Conservation (phyloP, 805 yeast genomes). For the Metschnikowia kunwiensis region DNA sequence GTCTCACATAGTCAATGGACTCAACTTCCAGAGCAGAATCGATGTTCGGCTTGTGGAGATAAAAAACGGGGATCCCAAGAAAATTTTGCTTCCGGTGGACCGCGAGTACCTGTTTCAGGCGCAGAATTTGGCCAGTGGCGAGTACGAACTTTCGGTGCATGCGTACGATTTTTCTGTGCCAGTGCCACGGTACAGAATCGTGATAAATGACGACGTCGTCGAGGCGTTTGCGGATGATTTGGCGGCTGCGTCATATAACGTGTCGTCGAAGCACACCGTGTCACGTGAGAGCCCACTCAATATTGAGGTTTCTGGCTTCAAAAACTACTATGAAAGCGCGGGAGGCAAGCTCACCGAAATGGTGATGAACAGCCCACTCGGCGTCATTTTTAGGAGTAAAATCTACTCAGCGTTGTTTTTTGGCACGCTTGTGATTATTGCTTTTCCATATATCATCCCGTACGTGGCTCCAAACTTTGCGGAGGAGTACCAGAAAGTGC, state of each 20-base stretch:
- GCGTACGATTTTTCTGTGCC: constrained; percentile 36
- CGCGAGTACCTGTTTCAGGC: constrained; percentile 27
- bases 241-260: constrained; percentile 17
- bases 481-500: constrained; percentile 26
- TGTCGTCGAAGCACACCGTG: constrained; percentile 18
- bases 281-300: constrained; percentile 19
- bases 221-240: constrained; percentile 25
- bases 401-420: constrained; percentile 35
- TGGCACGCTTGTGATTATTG: constrained; percentile 27
- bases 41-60: constrained; percentile 22
- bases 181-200: constrained; percentile 25
- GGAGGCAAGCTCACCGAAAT: constrained; percentile 30
- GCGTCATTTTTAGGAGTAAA: constrained; percentile 36
- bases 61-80: background rate
- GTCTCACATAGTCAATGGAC: constrained; percentile 30
- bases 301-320: constrained; percentile 21
- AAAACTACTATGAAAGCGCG: constrained; percentile 35
- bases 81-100: constrained; percentile 18
- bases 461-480: constrained; percentile 38
- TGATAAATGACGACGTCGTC: constrained; percentile 22
- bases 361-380: constrained; percentile 40
- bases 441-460: constrained; percentile 31
- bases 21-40: constrained; percentile 33
- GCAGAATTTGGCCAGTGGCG: constrained; percentile 27
- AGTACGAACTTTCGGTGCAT: constrained; percentile 31